Conservation (phyloP, 2,329 filamentous ascomycete species). For the Nothophoma quercina region DNA sequence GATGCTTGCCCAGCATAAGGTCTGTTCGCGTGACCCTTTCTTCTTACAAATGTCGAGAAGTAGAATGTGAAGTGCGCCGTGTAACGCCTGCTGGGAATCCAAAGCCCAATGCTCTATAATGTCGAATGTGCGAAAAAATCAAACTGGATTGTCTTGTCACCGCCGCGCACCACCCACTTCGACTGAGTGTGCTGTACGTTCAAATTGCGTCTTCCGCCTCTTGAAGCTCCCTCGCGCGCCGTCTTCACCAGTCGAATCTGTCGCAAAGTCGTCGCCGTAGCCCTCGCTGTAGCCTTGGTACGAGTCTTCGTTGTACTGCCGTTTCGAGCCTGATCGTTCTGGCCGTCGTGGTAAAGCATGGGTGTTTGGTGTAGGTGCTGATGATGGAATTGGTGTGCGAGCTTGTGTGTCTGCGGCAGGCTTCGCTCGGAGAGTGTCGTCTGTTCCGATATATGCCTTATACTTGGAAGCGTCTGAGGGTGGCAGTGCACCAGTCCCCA, state of each 20-base stretch:
- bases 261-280: conserved; percentile 71
- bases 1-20: conserved; percentile 7
- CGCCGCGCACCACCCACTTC: conserved; percentile 47
- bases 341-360: conserved; percentile 60
- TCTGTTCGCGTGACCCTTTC: conserved; percentile 9
- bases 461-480: conserved; percentile 51
- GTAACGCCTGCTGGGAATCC: conserved; percentile 15
- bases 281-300: conserved; percentile 79
- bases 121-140: conserved; percentile 14
- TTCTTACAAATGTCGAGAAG: conserved; percentile 14
- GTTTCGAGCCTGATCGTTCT: conserved; percentile 74
- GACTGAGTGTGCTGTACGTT: conserved; percentile 44
- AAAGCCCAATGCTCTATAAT: conserved; percentile 17
- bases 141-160: conserved; percentile 24
- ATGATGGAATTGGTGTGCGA: conserved; percentile 29
- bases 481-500: conserved; percentile 54
- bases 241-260: conserved; percentile 75
- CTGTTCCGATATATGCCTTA: conserved; percentile 54
- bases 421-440: conserved; percentile 49
- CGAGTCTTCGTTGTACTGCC: conserved; percentile 76
- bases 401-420: conserved; percentile 28
- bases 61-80: conserved; percentile 6
- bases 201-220: conserved; percentile 46
- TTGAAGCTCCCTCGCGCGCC: conserved; percentile 53
- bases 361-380: conserved; percentile 45